Evolutionary conservation across 2,329 filamentous ascomycete genomes (phyloP), one percentile per base, ranked within the genome.

Genomic region (Diaporthe citriasiana): DNA sequence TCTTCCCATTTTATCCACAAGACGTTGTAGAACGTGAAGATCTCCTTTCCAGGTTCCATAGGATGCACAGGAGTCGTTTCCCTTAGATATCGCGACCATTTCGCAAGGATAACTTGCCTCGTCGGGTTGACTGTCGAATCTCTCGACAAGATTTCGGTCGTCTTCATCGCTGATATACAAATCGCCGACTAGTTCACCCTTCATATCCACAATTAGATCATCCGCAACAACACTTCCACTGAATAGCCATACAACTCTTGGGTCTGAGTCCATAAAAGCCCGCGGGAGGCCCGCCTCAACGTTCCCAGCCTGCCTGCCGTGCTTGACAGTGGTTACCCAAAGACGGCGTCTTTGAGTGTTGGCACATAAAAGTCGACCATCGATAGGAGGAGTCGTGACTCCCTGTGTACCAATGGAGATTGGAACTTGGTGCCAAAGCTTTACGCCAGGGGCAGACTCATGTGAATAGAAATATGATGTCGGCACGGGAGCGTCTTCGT

Each of bases 121-220:
- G 1, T 45, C 40, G 17, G 40, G 25, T 4, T 22, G 7, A 5
- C 40, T 6, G 4, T 33, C 4, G 17, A 22, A 33, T 3, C 25
- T 4, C 17, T 63, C 6, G 17, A 45, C 56, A 5, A 60, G 9
- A 7, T 60, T 8, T 4, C 1, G 15, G 10, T 63, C 40, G 1
- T 22, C 2, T 12, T 7, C 25, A 30, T 47, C 59, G 8, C 45
- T 6, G 4, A 63, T 33, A 2, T n/a, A 0, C 25, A 47, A 30
- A 1, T 63, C 8, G 59, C 59, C 59, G 33, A 33, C 17, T 1
- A 47, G 0, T 0, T 63, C n/a, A 22, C 59, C 12, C 3, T 47
- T 9, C 1, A 19, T 1, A 10, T 33, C 7, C 33, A 5, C 3
- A 1, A 63, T 15, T 0, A 63, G 8, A 33, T 1, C 17, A 0